Evolutionary conservation across 2,329 filamentous ascomycete species (phyloP).

Genomic region (Trichophyton benhamiae): DNA sequence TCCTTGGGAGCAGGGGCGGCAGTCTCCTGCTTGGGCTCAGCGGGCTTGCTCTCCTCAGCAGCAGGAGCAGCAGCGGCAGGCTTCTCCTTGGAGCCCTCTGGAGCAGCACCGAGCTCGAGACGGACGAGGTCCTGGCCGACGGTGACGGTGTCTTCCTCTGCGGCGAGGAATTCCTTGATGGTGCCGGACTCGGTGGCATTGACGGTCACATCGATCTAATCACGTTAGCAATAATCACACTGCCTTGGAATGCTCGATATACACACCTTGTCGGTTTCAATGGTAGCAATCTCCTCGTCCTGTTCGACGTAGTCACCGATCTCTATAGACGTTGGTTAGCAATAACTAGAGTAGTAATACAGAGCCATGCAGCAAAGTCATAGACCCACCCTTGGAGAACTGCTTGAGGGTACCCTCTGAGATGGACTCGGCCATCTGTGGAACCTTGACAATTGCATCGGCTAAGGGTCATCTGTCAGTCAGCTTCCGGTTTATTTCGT

Average conservation of each 20-base stretch:
- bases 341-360: slow-evolving; percentile 6
- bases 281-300: slow-evolving; percentile 96
- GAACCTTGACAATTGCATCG: slow-evolving; percentile 81
- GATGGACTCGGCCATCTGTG: slow-evolving; percentile 97
- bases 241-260: too few species aligned
- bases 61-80: background rate
- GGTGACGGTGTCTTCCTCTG: slow-evolving; percentile 87
- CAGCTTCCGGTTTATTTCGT: background rate
- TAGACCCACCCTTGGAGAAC: slow-evolving; percentile 60
- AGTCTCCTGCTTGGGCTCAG: background rate
- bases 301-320: slow-evolving; percentile 87
- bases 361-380: background rate
- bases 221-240: slow-evolving; percentile 2
- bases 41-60: slow-evolving; percentile 8
- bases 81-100: slow-evolving; percentile 25
- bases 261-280: slow-evolving; percentile 91
- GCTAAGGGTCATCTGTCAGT: slow-evolving; percentile 34
- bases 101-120: slow-evolving; percentile 64
- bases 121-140: slow-evolving; percentile 86
- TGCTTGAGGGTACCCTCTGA: slow-evolving; percentile 94
- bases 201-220: slow-evolving; percentile 86
- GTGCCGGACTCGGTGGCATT: slow-evolving; percentile 84
- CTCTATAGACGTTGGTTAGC: slow-evolving; percentile 34
- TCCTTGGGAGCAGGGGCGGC: background rate
- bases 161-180: slow-evolving; percentile 82